These are phyloP conservation scores for Dimargaris xerosporica DNA, from an alignment of 192 early-diverging fungal genomes.

Conservation along the genomic window DNA sequence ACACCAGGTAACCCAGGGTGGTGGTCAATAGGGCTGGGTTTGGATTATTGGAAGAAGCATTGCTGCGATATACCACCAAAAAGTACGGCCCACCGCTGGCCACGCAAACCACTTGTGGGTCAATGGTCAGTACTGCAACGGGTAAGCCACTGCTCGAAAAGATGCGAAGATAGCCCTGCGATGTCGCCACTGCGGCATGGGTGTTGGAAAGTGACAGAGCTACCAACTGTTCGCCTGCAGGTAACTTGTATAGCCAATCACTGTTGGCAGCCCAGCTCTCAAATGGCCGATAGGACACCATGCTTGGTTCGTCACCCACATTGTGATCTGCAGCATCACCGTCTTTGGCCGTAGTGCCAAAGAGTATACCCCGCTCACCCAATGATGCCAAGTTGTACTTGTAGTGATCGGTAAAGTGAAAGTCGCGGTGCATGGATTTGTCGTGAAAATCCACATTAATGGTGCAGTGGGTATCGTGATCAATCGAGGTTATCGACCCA, in stretches of 20 bases:
- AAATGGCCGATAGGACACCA: slow-evolving; percentile 55
- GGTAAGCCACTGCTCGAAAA: slow-evolving; percentile 72
- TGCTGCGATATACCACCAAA: slow-evolving; percentile 32
- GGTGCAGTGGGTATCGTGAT: slow-evolving; percentile 52
- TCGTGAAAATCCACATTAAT: slow-evolving; percentile 85
- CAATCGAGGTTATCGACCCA: slow-evolving; percentile 59
- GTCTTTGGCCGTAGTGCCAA: slow-evolving; percentile 28
- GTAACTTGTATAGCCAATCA: slow-evolving; percentile 64
- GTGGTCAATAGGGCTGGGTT: too few relatives aligned
- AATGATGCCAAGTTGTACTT: slow-evolving; percentile 69
- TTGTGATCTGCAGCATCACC: slow-evolving; percentile 13
- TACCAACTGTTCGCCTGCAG: slow-evolving; percentile 47
- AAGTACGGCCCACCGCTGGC: slow-evolving; percentile 22
- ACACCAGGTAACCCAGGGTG: slow-evolving; percentile 40
- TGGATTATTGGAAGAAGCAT: slow-evolving; percentile 10
- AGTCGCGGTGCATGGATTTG: slow-evolving; percentile 54
- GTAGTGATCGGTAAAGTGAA: slow-evolving; percentile 67
- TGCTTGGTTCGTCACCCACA: slow-evolving; percentile 30
- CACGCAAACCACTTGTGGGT: slow-evolving; percentile 25
- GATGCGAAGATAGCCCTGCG: slow-evolving; percentile 55
- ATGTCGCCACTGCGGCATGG: slow-evolving; percentile 56
- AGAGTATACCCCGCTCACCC: slow-evolving; percentile 49
- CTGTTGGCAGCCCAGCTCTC: slow-evolving; percentile 49
- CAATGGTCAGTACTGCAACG: slow-evolving; percentile 47
- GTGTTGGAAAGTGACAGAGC: slow-evolving; percentile 56